These are phyloP conservation scores for Candida ulmi DNA, from an alignment of 805 yeast species.

Conservation along the genomic window DNA sequence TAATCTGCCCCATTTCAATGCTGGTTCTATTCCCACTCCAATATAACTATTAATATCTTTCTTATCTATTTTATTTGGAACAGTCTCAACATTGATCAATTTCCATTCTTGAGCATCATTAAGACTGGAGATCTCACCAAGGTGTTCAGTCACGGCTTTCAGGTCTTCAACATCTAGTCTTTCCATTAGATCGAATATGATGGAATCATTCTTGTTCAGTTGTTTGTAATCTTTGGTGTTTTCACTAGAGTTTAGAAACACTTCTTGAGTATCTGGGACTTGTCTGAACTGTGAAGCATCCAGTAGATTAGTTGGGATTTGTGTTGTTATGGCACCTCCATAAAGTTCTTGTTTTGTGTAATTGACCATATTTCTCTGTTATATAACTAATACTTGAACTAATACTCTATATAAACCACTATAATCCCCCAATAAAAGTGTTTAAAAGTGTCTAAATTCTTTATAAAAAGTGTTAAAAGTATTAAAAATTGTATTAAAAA, in stretches of 20 bases:
- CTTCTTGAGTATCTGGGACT: conserved; percentile 93
- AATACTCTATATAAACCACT: too few relatives aligned
- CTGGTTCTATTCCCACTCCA: conserved; percentile 35
- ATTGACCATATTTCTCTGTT: conserved; percentile 4
- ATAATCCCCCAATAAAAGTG: too few relatives aligned
- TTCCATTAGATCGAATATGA: conserved; percentile 64
- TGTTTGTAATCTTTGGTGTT: conserved; percentile 26
- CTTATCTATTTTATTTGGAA: too few relatives aligned
- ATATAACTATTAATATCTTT: conserved; percentile 20
- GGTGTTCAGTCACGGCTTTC: conserved; percentile 45
- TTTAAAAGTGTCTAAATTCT: too few relatives aligned
- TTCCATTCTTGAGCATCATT: conserved; percentile 33
- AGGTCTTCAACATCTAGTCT: conserved; percentile 34
- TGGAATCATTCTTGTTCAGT: conserved; percentile 41
- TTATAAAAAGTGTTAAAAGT: too few relatives aligned
- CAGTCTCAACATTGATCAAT: conserved; percentile 15
- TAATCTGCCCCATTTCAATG: conserved; percentile 47
- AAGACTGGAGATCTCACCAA: conserved; percentile 46
- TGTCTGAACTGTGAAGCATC: conserved; percentile 80
- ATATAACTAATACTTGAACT: too few relatives aligned
- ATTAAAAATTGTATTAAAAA: too few relatives aligned
- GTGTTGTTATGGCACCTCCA: conserved; percentile 75
- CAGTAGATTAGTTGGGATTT: conserved; percentile 52
- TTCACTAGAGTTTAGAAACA: conserved; percentile 49
- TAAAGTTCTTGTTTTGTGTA: conserved; percentile 37